A percentile compares a stretch with the other conserved stretches of the same genome.
phyloP scores from a whole-genome alignment of 169 alveolate species.

The Fabrea salina region DNA sequence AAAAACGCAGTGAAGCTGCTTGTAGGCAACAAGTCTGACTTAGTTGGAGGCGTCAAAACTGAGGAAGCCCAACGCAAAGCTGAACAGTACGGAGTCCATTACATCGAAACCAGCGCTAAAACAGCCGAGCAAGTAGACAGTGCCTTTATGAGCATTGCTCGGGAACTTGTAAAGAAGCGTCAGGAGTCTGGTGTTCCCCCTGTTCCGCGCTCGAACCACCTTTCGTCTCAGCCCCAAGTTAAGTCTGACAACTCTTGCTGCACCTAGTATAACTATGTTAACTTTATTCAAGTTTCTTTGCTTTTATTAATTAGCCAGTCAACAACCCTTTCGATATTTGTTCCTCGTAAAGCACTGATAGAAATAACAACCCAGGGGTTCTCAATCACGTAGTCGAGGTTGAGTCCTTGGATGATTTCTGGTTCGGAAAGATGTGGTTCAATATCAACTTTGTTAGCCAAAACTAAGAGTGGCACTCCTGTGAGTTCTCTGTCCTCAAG shows the following conservation, averaged over 20 bases:
- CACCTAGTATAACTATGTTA: neutral
- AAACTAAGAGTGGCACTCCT: conserved; percentile 63
- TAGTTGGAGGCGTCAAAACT: conserved; percentile 9
- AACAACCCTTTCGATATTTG: conserved; percentile 60
- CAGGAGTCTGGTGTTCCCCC: neutral
- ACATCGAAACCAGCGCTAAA: conserved; percentile 31
- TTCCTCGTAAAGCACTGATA: conserved; percentile 62
- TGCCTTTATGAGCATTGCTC: neutral
- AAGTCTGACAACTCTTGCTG: too few relatives aligned
- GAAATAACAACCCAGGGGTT: conserved; percentile 72
- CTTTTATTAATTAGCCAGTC: conserved; percentile 63
- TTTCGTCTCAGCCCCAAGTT: too few relatives aligned
- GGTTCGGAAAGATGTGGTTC: conserved; percentile 63
- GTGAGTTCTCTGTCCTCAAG: conserved; percentile 61
- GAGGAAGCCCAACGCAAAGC: conserved; percentile 21
- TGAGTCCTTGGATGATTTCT: conserved; percentile 65
- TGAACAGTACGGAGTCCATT: neutral
- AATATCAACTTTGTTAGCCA: conserved; percentile 72
- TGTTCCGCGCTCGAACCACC: too few relatives aligned
- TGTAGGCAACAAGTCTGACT: conserved; percentile 95
- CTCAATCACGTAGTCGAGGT: conserved; percentile 67
- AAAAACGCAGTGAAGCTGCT: conserved; percentile 88
- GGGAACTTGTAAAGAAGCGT: conserved; percentile 35
- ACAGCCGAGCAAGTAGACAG: neutral
- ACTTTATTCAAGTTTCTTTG: conserved; percentile 15